Conservation (phyloP, 148 eudicot species). For the Chenopodium formosanum region DNA sequence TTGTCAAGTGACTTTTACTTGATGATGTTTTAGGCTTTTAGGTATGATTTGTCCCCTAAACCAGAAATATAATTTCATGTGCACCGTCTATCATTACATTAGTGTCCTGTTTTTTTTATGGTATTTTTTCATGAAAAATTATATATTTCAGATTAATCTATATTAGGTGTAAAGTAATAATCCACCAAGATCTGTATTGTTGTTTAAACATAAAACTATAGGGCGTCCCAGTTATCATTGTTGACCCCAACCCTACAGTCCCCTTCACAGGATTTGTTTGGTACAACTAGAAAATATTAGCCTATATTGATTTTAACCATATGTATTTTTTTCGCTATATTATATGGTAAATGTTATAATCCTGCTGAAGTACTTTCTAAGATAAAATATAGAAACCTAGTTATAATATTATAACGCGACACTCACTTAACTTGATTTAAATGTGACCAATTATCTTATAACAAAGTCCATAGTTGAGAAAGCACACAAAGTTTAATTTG, state of each 20-base stretch:
- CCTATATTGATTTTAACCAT: no score
- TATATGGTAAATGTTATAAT: no score
- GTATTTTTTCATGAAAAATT: not conserved
- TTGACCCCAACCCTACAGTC: not conserved
- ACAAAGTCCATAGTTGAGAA: no score
- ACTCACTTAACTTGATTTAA: no score
- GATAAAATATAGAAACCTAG: no score
- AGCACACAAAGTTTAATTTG: no score
- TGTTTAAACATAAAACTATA: not conserved
- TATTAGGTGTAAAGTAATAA: slow-evolving; percentile 24
- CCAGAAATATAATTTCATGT: not conserved
- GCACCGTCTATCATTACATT: not conserved
- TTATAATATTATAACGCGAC: no score
- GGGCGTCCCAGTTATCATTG: slow-evolving; percentile 10
- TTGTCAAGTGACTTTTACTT: slow-evolving; percentile 5
- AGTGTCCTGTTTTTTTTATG: not conserved
- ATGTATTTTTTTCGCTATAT: no score
- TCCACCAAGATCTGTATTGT: slow-evolving; percentile 13
- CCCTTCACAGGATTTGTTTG: no score
- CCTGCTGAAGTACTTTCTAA: no score
- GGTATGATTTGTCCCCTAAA: not conserved
- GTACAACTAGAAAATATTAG: no score
- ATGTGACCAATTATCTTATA: no score
- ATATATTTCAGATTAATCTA: slow-evolving; percentile 7
- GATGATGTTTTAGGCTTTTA: slow-evolving; percentile 17